Conservation (phyloP, 495 filamentous ascomycete genomes). For the Daldinia loculata region DNA sequence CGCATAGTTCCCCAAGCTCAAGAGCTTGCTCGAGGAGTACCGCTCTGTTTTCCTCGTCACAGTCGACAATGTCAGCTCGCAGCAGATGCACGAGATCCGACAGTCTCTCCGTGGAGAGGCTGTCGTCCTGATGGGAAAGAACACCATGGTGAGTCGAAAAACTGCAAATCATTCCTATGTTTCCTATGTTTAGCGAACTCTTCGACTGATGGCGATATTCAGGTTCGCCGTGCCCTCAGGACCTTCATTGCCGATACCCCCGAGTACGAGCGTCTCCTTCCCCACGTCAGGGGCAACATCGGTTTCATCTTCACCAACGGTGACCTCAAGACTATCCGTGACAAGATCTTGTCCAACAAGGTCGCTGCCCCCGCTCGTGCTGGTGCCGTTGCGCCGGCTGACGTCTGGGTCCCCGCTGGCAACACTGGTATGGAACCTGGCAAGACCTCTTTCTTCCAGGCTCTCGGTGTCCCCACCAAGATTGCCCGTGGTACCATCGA, state of each 20-base stretch:
- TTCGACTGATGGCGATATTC: slow-evolving; percentile 7
- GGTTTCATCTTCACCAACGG: slow-evolving; percentile 99
- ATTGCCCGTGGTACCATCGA: slow-evolving; percentile 99
- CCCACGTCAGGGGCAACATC: slow-evolving; percentile 95
- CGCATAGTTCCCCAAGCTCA: slow-evolving; percentile 89
- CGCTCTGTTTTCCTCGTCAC: slow-evolving; percentile 95
- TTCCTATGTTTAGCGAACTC: not conserved
- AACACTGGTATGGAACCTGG: slow-evolving; percentile 99
- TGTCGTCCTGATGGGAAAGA: slow-evolving; percentile 99
- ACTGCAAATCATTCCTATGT: not conserved
- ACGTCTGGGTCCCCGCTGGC: slow-evolving; percentile 92
- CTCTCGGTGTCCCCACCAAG: slow-evolving; percentile 99
- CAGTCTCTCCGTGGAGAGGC: slow-evolving; percentile 83
- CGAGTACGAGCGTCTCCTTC: slow-evolving; percentile 96
- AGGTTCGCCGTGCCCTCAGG: slow-evolving; percentile 97
- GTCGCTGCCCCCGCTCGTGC: slow-evolving; percentile 97
- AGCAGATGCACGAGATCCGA: slow-evolving; percentile 99
- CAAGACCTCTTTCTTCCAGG: slow-evolving; percentile 99
- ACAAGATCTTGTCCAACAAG: slow-evolving; percentile 95
- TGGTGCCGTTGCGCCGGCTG: slow-evolving; percentile 89
- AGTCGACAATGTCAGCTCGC: slow-evolving; percentile 95
- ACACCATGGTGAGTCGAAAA: slow-evolving; percentile 81
- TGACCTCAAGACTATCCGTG: slow-evolving; percentile 89
- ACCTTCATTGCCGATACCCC: slow-evolving; percentile 90
- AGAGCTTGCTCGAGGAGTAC: slow-evolving; percentile 90